Base-by-base conservation (phyloP, 108 stramenopile genomes). In the Cyclotella atomus region DNA sequence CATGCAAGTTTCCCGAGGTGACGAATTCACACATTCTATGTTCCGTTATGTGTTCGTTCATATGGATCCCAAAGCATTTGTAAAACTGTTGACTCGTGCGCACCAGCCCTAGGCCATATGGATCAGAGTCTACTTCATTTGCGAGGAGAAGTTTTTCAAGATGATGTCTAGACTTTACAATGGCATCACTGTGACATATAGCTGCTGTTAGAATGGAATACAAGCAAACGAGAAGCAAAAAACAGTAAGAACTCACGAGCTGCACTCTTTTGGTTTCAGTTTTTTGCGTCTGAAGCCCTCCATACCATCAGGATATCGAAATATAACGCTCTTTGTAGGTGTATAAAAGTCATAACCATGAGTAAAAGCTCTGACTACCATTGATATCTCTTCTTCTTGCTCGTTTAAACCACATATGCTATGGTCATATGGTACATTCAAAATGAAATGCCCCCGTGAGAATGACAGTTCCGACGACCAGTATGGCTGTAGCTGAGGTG, bases 381-480 rank as follows among this genome's bases (percentile, higher is more conserved):
- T 73, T 24, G 70, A 76, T 24, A 93, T 88, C 66, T 90, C 92
- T 73, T 89, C 89, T 0, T 87, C 92, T 69, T 85, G 83, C 32
- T 86, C 84, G 5, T 78, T 62, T 12, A 88, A 67, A 50, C 77
- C 74, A 19, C 83, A 82, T 34, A 79, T 50, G 32, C 74, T 79
- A n/a, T 61, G 54, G 59, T 73, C 66, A 69, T 67, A 62, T 10
- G 64, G 65, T 15, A 80, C 91, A 33, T 69, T 47, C 59, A 86
- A 76, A 24, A 85, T 44, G 68, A 87, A 82, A 52, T 90, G 89
- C 6, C 88, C 87, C 15, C 89, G 46, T 2, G 85, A 66, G 69
- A 95, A 95, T 50, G 81, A 85, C 33, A 95, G 85, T 23, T 91
- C 92, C 17, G 92, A 87, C 10, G 91, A 89, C 90, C 92, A 96